Percentiles rank a stretch among this genome's conserved stretches.
Conservation (phyloP, 208 protist species). For the Porcisia hertigi region DNA sequence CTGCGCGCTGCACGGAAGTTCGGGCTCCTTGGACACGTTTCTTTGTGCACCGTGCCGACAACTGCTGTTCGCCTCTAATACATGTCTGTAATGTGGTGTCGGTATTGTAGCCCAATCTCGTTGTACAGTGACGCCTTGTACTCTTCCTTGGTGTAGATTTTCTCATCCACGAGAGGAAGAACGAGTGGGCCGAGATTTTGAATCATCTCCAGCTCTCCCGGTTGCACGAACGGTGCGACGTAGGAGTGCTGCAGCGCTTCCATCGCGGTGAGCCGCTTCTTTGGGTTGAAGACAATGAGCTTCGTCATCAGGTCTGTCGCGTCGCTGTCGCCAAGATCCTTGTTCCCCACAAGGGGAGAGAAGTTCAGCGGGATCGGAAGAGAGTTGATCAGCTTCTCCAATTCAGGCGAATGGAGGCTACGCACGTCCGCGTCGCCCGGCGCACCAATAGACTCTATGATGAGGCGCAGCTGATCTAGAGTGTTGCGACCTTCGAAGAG, state of each 20-base stretch:
- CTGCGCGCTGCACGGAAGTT: not conserved
- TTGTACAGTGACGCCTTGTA: constrained; percentile 77
- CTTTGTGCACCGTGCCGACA: not conserved
- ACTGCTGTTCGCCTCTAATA: constrained; percentile 4
- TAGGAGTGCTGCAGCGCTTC: constrained; percentile 91
- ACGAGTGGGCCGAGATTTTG: constrained; percentile 38
- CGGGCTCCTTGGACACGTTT: not conserved
- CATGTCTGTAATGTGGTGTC: constrained; percentile 29
- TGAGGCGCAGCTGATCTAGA: constrained; percentile 95
- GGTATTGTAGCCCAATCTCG: constrained; percentile 47
- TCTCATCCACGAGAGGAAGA: constrained; percentile 69
- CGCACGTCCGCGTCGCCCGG: constrained; percentile 90
- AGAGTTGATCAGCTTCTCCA: constrained; percentile 84
- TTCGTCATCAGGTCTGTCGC: constrained; percentile 86
- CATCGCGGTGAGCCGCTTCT: constrained; percentile 73
- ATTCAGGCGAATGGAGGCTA: constrained; percentile 87
- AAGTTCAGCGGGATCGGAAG: constrained; percentile 61
- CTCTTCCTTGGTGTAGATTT: constrained; percentile 60
- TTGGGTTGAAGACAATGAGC: constrained; percentile 91
- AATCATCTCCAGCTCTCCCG: constrained; percentile 51
- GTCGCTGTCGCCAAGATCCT: constrained; percentile 74
- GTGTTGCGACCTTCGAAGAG: constrained; percentile 96
- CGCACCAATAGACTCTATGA: constrained; percentile 89
- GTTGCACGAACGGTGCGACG: constrained; percentile 66
- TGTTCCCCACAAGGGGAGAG: constrained; percentile 24